A percentile compares a stretch with the other conserved stretches of the same genome.
phyloP scores from a whole-genome alignment of 441 rosid genomes.

The Pelargonium fulgidum region DNA sequence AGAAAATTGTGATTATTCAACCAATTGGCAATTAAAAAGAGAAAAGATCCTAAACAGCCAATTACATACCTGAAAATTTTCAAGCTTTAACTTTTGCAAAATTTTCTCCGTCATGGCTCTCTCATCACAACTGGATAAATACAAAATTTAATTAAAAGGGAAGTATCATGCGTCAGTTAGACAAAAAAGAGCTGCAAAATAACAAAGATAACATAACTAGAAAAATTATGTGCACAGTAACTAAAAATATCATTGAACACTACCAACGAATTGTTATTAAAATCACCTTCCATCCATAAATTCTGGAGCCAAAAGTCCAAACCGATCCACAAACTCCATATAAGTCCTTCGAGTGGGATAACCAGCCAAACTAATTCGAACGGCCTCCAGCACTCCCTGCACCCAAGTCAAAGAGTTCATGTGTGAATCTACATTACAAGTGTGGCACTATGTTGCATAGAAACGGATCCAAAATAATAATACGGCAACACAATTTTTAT shows the following conservation, averaged over 20 bases:
- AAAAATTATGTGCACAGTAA: not conserved
- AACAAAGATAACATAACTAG: not conserved
- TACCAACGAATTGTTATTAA: constrained; percentile 15
- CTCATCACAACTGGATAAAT: constrained; percentile 67
- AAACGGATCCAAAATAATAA: not conserved
- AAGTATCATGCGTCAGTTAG: not conserved
- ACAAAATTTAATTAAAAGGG: constrained; percentile 9
- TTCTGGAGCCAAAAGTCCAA: constrained; percentile 74
- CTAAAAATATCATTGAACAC: constrained; percentile 11
- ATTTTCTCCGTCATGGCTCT: constrained; percentile 68
- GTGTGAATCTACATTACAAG: not conserved
- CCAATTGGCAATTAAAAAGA: constrained; percentile 10
- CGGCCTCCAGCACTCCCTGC: constrained; percentile 98
- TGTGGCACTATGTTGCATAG: not conserved
- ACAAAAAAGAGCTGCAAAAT: not conserved
- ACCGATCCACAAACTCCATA: constrained; percentile 91
- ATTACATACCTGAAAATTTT: constrained; percentile 75
- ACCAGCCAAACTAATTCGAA: constrained; percentile 97
- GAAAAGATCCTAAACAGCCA: constrained; percentile 1
- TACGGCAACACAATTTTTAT: not conserved
- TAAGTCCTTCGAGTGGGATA: constrained; percentile 90
- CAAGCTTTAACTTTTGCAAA: constrained; percentile 60
- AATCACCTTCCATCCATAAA: constrained; percentile 70
- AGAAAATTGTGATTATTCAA: constrained; percentile 13
- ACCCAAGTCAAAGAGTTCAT: constrained; percentile 18